Evolutionary conservation across 2,329 filamentous ascomycete genomes (phyloP), one percentile per base, ranked within the genome.

Genomic region (Fusarium clavum): DNA sequence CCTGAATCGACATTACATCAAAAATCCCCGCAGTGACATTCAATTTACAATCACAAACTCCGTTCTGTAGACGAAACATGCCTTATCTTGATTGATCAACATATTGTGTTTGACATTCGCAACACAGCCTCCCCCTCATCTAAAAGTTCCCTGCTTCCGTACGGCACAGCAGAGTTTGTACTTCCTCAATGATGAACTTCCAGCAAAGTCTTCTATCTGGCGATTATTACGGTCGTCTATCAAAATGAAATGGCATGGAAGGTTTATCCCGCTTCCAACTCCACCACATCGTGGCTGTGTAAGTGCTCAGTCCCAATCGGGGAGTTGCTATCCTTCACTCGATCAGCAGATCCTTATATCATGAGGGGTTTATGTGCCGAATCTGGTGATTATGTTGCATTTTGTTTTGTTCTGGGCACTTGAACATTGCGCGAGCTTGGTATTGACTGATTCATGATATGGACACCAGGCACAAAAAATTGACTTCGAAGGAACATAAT

Each of bases 251-350:
- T 27, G 16, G 14, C 12, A 24, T 25, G 30, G 47, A 16, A 25
- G 48, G 48, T 47, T 34, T 20, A 41, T 61, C 40, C 38, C 41
- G 32, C 45, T 47, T 30, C 18, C 44, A 51, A 69, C 66, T 70
- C 67, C 67, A 67, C 67, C 18, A 16, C 9, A 59, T 29, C 18
- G 62, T 64, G 67, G 67, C 67, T 70, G 57, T 71, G 67, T 71
- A 48, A 18, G 46, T 27, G 34, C n/a, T n/a, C 30, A 62, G 32
- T 27, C 38, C 67, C 49, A 70, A 64, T 56, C 38, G 41, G 30
- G 45, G 41, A 14, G n/a, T n/a, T 56, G 34, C 14, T 27, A 34
- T 30, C 62, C 44, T 58, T 40, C 46, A 48, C 34, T 45, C 14
- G 24, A 24, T 25, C 18, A 29, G 52, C 24, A 41, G 13, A 44